Conservation (phyloP, 2,329 filamentous ascomycete species). For the Fusarium abutilonis region DNA sequence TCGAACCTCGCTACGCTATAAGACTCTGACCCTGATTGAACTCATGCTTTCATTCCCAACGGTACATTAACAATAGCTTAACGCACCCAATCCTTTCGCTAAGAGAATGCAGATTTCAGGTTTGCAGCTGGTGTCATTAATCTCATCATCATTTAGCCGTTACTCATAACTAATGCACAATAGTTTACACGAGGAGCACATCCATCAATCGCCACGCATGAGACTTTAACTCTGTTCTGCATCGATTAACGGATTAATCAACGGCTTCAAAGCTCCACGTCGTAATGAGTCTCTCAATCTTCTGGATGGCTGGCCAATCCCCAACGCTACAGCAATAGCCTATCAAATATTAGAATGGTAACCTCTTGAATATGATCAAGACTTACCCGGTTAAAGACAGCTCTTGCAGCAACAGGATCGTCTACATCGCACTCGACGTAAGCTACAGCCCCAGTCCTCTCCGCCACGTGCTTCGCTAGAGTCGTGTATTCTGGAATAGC, state of each 20-base stretch:
- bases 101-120: too few relatives aligned
- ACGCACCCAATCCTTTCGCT: too few relatives aligned
- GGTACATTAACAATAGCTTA: too few relatives aligned
- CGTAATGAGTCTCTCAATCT: background rate
- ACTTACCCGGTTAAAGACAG: slow-evolving; percentile 5
- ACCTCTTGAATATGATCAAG: background rate
- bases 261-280: background rate
- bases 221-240: background rate
- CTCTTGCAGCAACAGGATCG: background rate
- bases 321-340: background rate
- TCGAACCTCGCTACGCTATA: too few relatives aligned
- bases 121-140: too few relatives aligned
- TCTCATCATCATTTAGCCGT: too few relatives aligned
- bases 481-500: background rate
- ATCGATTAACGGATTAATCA: background rate
- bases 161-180: too few relatives aligned
- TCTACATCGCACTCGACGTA: slow-evolving; percentile 7
- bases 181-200: too few relatives aligned
- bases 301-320: background rate
- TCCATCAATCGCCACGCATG: too few relatives aligned
- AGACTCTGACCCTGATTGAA: too few relatives aligned
- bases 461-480: background rate
- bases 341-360: background rate
- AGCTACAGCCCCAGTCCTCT: background rate
- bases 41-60: too few relatives aligned